phyloP scores from a whole-genome alignment of 345 rosid genomes.

The Heritiera fomes region DNA sequence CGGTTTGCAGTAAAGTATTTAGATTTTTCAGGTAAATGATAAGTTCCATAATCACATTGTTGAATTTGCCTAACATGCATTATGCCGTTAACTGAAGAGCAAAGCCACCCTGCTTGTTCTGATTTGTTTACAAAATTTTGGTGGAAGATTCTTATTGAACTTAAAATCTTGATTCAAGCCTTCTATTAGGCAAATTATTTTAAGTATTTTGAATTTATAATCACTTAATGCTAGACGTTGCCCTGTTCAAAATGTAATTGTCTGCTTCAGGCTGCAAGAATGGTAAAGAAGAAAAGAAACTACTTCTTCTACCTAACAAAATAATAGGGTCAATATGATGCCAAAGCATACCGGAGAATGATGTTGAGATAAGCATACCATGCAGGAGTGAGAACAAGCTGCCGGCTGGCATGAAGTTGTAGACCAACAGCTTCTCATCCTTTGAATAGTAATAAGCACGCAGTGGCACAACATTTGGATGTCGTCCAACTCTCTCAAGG shows the following conservation, averaged over 20 bases:
- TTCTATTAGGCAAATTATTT: background rate
- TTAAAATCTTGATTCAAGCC: background rate
- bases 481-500: slow-evolving; percentile 54
- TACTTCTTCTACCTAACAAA: background rate
- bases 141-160: background rate
- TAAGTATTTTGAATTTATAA: background rate
- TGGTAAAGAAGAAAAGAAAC: background rate
- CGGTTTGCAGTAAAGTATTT: background rate
- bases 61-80: background rate
- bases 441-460: slow-evolving; percentile 60
- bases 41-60: background rate
- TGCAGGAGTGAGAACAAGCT: slow-evolving; percentile 71
- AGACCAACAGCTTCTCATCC: slow-evolving; percentile 66
- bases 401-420: slow-evolving; percentile 57
- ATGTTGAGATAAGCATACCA: slow-evolving; percentile 36
- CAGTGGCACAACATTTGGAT: slow-evolving; percentile 56
- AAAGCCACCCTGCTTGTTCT: background rate
- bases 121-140: background rate
- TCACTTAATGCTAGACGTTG: background rate
- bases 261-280: background rate
- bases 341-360: background rate
- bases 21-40: background rate
- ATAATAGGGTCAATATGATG: background rate
- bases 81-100: background rate
- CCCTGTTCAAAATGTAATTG: background rate